Base-by-base conservation (phyloP, 2,329 filamentous ascomycete genomes). In the Neonectria sp. region DNA sequence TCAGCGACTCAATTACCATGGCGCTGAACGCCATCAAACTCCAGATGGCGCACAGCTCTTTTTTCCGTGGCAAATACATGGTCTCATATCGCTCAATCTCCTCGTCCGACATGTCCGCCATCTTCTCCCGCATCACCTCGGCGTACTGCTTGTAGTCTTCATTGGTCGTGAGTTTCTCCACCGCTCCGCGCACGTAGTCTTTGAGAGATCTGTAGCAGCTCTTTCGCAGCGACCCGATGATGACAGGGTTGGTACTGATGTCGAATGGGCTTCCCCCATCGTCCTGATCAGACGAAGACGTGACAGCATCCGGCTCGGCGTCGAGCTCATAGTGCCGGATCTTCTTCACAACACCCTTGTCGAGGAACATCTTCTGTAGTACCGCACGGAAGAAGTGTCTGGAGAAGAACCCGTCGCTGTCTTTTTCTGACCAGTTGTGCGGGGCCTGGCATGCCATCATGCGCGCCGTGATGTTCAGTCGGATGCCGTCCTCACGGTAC, bases 381-480 rank as follows among this genome's bases (percentile, higher is more conserved):
- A 98, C 86, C 0, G 96, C 94, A 51, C 96, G 93, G 84, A 92
- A 99, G 81, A 96, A 97, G 80, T 99, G 96, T 0, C 95, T 89
- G 0, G 91, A 94, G 84, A 99, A 98, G 83, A 98, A 99, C 8
- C 85, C 86, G 58, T 95, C 92, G 78, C 93, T 97, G 68, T 97
- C 95, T 31, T 87, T 84, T 27, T 86, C 84, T 2, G 92, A 93
- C 96, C 96, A 99, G 83, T 99, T 99, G 67, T 91, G 87, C 2
- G 96, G 95, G 8, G 96, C 96, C 82, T 99, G 96, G 56, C 97
- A 95, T 3, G 95, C 95, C 95, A 98, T 98, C 92, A 97, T 97
- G 51, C 96, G 90, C 1, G 96, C 95, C 4, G 96, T 99, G 77
- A 98, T 97, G 80, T 99, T 98, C 64, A 98, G 86, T 27, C 93